Evolutionary conservation across 2,329 filamentous ascomycete genomes (phyloP), one percentile per base, ranked within the genome.

Genomic region (Beauveria scarabaeidicola): DNA sequence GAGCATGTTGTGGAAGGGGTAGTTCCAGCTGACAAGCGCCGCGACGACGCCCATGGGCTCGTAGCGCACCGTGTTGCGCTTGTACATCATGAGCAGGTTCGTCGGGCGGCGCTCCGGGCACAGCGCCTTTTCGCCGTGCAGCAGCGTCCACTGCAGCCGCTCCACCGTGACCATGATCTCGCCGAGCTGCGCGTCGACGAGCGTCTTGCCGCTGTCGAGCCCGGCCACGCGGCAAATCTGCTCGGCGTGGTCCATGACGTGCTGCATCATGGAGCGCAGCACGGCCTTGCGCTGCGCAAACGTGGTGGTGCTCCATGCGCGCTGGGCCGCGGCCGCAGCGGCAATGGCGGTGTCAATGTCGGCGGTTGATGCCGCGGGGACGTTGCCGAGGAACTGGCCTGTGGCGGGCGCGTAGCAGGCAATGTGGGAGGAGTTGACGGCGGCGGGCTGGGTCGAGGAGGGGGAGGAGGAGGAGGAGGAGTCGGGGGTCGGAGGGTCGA

Each of bases 1-100:
- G 51, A 97, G 84, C 63, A 97, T 80, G 74, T 99, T 99, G 77
- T 99, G 94, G 74, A 97, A 96, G 48, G 90, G 86, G 71, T 91
- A 97, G 77, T 99, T 99, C 94, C 94, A 99, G 70, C 89, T 94
- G 47, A 99, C 91, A 56, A 93, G 87, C 19, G 94, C 93, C 11
- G 91, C 88, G 6, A 99, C 90, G 40, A 99, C 91, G 17, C 94
- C 94, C 21, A 97, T 78, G 15, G 94, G 93, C 74, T 99, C 92
- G 73, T 96, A 99, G 53, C 83, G 78, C 29, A 99, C 91, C 63
- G 86, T 87, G 70, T 97, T 97, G 71, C 83, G 85, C 81, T 99
- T 99, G 76, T 97, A 97, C 75, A 86, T 84, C 91, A 99, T 95
- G 63, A 99, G 81, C 50, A 96, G 79, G 72, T 95, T 97, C 1